Evolutionary conservation across 2,329 filamentous ascomycete species (phyloP).

Genomic region (Sarocladium oryzae): DNA sequence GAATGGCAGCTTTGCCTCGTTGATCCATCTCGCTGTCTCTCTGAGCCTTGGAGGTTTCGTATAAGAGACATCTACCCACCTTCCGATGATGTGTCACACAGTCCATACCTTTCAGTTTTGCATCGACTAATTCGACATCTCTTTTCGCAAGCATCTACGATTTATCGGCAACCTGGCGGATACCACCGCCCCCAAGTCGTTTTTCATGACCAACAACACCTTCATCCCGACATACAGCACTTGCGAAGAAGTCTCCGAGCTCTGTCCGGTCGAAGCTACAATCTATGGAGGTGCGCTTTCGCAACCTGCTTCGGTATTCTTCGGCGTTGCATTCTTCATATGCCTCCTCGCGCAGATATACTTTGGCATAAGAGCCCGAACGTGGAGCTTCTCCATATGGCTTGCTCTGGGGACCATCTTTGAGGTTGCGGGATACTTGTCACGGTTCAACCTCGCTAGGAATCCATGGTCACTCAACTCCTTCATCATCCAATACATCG

Average conservation of each 20-base stretch:
- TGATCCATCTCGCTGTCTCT: no score
- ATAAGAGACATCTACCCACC: no score
- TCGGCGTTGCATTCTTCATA: constrained; percentile 28
- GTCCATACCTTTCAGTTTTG: no score
- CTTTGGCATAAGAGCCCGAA: constrained; percentile 39
- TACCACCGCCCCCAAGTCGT: not conserved
- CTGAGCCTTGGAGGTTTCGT: no score
- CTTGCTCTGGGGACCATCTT: constrained; percentile 29
- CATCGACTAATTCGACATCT: no score
- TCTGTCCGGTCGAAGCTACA: constrained; percentile 19
- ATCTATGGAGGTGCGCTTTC: constrained; percentile 19
- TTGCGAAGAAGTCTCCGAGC: constrained; percentile 29
- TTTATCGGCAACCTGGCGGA: no score
- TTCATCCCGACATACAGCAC: not conserved
- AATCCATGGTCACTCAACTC: constrained; percentile 34
- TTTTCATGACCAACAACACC: not conserved
- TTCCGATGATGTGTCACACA: no score
- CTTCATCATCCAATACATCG: constrained; percentile 34
- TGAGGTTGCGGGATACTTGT: constrained; percentile 35
- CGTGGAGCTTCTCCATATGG: constrained; percentile 33
- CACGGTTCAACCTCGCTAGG: constrained; percentile 29
- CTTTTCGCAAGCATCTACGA: no score
- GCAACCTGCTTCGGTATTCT: constrained; percentile 20
- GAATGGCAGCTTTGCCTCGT: no score
- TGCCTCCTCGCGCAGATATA: constrained; percentile 26